Evolutionary conservation across 495 filamentous ascomycete species (phyloP), one percentile per base, ranked within the genome.

Genomic region (Aspergillus wentii): DNA sequence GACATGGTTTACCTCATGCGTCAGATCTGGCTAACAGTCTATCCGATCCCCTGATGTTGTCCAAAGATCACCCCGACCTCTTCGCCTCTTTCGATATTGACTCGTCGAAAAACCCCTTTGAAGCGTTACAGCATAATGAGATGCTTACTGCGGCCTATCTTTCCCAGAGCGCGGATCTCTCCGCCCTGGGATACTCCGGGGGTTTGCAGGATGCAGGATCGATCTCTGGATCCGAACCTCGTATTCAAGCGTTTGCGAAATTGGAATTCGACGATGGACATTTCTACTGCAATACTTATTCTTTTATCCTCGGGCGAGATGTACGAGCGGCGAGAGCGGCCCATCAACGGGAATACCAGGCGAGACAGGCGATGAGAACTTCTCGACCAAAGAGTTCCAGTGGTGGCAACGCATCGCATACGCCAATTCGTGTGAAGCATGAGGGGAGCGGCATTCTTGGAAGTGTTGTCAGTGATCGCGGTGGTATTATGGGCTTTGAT

Each of bases 251-350:
- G 18, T 86, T 77, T 60, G 83, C 82, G 21, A 85, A 82, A 56
- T 67, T 87, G 18, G 73, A 78, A 46, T 85, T 87, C 54, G 67
- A 74, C 23, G 83, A 87, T 60, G 81, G 81, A 10, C 72, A 80
- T 50, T 87, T 82, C 52, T 85, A 83, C 52, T 78, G 83, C 68
- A 84, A 76, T 35, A 84, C 81, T 8, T 78, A 79, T 46, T 71
- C 69, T 1, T 72, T 86, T 17, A 72, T 76, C 14, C 63, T 87
- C 16, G 83, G 83, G 31, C 78, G 83, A 44, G 79, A 86, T 61
- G 61, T 79, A 28, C 64, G 65, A 33, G 75, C 76, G 11, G 66
- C 71, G 4, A 64, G 72, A 29, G 66, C 68, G 18, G 75, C 75
- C 17, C 57, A 65, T 37, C 66, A 72, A 30, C 66, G 66, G 39